These are phyloP conservation scores for Candida andamanensis DNA, from an alignment of 805 yeast species.

Conservation along the genomic window DNA sequence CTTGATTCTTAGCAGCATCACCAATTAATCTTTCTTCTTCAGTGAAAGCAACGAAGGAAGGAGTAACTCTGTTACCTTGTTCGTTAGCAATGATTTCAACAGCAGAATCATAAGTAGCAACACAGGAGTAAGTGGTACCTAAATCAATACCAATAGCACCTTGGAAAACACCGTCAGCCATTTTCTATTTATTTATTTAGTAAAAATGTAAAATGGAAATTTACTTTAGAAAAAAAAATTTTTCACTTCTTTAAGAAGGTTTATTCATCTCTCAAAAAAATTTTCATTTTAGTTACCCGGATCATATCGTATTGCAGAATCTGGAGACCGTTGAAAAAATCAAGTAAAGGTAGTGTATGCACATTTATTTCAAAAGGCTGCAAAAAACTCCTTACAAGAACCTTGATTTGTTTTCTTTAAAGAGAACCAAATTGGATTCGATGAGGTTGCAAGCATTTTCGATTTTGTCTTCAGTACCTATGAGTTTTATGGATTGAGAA, in stretches of 20 bases:
- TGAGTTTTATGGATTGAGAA: slow-evolving; percentile 14
- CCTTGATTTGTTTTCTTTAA: slow-evolving; percentile 2
- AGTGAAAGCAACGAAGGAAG: slow-evolving; percentile 47
- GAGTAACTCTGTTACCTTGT: slow-evolving; percentile 50
- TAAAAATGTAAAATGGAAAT: slow-evolving; percentile 6
- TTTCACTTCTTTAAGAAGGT: slow-evolving; percentile 8
- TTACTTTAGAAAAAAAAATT: slow-evolving; percentile 7
- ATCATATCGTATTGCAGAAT: neutral
- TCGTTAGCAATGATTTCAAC: slow-evolving; percentile 48
- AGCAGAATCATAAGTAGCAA: slow-evolving; percentile 46
- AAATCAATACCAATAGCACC: slow-evolving; percentile 64
- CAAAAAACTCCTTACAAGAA: no score
- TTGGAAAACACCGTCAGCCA: slow-evolving; percentile 99
- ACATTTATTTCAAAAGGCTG: no score
- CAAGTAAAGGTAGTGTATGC: no score
- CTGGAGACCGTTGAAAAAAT: neutral
- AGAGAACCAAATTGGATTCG: slow-evolving; percentile 4
- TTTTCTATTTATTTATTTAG: slow-evolving; percentile 25
- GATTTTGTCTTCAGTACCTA: slow-evolving; percentile 14
- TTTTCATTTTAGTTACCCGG: slow-evolving; percentile 1
- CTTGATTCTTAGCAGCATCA: slow-evolving; percentile 49
- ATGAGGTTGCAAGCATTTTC: slow-evolving; percentile 13
- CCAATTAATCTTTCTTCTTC: slow-evolving; percentile 47
- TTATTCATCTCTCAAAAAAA: neutral
- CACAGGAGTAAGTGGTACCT: slow-evolving; percentile 50